Evolutionary conservation across 225 moss, liverwort and hornwort genomes (phyloP).

Genomic region (Antitrichia curtipendula): DNA sequence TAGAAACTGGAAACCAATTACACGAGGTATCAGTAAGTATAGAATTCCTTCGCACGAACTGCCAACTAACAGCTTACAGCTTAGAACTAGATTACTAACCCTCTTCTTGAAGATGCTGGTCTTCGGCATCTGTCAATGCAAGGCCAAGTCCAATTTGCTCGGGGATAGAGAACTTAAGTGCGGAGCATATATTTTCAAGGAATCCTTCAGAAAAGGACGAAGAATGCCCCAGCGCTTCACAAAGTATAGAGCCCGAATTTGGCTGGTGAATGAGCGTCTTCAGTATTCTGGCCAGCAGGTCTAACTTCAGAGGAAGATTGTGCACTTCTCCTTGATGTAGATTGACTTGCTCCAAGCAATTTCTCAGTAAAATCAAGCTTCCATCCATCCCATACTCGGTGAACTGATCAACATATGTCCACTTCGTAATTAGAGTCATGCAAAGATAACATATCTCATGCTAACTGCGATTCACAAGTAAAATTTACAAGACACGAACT

Average conservation of each 20-base stretch:
- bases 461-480: neutral
- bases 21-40: neutral
- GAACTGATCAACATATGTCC: slow-evolving; percentile 32
- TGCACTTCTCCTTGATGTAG: slow-evolving; percentile 66
- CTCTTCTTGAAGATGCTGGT: slow-evolving; percentile 57
- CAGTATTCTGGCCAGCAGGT: slow-evolving; percentile 61
- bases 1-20: neutral
- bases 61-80: neutral
- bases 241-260: slow-evolving; percentile 77
- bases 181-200: slow-evolving; percentile 67
- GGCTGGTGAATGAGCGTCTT: slow-evolving; percentile 76
- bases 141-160: slow-evolving; percentile 92
- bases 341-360: slow-evolving; percentile 89
- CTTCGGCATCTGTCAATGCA: slow-evolving; percentile 74
- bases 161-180: slow-evolving; percentile 63
- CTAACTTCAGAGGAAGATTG: slow-evolving; percentile 73
- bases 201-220: slow-evolving; percentile 69
- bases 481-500: neutral
- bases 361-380: slow-evolving; percentile 84
- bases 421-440: neutral
- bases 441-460: neutral
- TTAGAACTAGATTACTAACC: slow-evolving; percentile 9
- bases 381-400: slow-evolving; percentile 95
- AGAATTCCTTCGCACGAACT: neutral
- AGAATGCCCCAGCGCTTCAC: slow-evolving; percentile 75